Evolutionary conservation across 2,329 filamentous ascomycete genomes (phyloP).

Genomic region (Elsinoe australis): DNA sequence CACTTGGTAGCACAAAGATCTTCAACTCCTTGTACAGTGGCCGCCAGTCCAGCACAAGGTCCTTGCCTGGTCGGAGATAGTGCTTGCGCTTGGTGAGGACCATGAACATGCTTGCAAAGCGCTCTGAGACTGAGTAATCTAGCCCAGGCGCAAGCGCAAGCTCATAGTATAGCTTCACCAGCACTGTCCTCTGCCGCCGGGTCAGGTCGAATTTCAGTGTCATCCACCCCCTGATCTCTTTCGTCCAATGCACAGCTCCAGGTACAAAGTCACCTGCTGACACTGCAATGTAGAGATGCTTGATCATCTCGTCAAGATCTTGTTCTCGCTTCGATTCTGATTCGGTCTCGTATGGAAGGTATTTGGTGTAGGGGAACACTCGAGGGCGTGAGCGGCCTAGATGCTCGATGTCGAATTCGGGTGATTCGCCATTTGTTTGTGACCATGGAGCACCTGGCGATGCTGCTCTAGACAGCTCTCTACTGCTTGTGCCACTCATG

Average conservation of each 20-base stretch:
- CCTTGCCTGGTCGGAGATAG: slow-evolving; percentile 83
- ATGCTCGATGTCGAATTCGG: slow-evolving; percentile 43
- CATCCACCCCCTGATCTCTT: slow-evolving; percentile 91
- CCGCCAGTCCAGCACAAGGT: slow-evolving; percentile 87
- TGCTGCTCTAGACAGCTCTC: slow-evolving; percentile 76
- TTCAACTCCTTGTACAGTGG: slow-evolving; percentile 91
- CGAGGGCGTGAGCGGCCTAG: slow-evolving; percentile 68
- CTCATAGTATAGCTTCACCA: slow-evolving; percentile 91
- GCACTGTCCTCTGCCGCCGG: slow-evolving; percentile 68
- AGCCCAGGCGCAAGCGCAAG: slow-evolving; percentile 83
- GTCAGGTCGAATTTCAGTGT: slow-evolving; percentile 96
- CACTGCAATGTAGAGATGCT: slow-evolving; percentile 85
- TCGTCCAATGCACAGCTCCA: slow-evolving; percentile 92
- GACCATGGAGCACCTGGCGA: slow-evolving; percentile 63
- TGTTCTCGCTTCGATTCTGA: slow-evolving; percentile 67
- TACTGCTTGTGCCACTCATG: slow-evolving; percentile 30
- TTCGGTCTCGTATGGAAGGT: slow-evolving; percentile 84
- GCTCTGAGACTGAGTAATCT: slow-evolving; percentile 71
- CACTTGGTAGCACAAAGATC: slow-evolving; percentile 75
- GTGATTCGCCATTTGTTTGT: slow-evolving; percentile 44
- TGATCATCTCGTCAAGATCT: slow-evolving; percentile 79
- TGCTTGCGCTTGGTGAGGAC: slow-evolving; percentile 96
- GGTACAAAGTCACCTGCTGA: slow-evolving; percentile 90
- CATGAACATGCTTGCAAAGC: slow-evolving; percentile 95
- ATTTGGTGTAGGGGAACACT: slow-evolving; percentile 86